Percentiles rank a stretch among this genome's conserved stretches.
Evolutionary conservation across 2,329 filamentous ascomycete species (phyloP).

Genomic region (Periglandula ipomoeae): DNA sequence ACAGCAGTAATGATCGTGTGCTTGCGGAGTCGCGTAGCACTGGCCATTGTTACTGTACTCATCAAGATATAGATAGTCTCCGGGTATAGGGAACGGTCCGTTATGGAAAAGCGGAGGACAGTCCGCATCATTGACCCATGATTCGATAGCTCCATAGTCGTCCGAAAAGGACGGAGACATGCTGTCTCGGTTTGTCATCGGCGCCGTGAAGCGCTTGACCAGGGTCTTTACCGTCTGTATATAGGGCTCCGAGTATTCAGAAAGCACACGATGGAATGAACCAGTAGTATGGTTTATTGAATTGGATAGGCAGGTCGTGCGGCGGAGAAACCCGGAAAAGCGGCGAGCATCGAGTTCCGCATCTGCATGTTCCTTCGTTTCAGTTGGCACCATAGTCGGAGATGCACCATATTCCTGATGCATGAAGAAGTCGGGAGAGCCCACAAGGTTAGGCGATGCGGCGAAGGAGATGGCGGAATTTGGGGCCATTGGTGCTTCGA

Average conservation of each 20-base stretch:
- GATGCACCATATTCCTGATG: neutral
- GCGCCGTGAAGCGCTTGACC: slow-evolving; percentile 29
- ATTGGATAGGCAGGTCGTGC: slow-evolving; percentile 26
- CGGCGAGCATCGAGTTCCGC: neutral
- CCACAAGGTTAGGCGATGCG: neutral
- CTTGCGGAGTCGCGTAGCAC: slow-evolving; percentile 14
- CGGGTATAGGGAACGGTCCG: slow-evolving; percentile 30
- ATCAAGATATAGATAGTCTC: slow-evolving; percentile 37
- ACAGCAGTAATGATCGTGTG: slow-evolving; percentile 19
- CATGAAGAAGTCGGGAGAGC: neutral
- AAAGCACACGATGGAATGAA: slow-evolving; percentile 24
- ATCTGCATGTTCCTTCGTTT: neutral
- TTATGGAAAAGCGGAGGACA: slow-evolving; percentile 14
- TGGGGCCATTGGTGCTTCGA: neutral
- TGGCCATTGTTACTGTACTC: slow-evolving; percentile 8
- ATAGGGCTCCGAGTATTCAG: slow-evolving; percentile 23
- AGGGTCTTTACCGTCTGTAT: slow-evolving; percentile 28
- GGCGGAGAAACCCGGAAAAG: slow-evolving; percentile 22
- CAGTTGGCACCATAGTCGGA: neutral
- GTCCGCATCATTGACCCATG: slow-evolving; percentile 21
- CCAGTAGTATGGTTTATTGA: slow-evolving; percentile 30
- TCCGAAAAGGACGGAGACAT: slow-evolving; percentile 15
- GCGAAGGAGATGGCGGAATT: neutral
- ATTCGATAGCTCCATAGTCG: neutral
- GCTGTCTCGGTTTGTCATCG: slow-evolving; percentile 13